Base-by-base conservation (phyloP, 805 yeast species). In the Wickerhamiella vanderwaltii region DNA sequence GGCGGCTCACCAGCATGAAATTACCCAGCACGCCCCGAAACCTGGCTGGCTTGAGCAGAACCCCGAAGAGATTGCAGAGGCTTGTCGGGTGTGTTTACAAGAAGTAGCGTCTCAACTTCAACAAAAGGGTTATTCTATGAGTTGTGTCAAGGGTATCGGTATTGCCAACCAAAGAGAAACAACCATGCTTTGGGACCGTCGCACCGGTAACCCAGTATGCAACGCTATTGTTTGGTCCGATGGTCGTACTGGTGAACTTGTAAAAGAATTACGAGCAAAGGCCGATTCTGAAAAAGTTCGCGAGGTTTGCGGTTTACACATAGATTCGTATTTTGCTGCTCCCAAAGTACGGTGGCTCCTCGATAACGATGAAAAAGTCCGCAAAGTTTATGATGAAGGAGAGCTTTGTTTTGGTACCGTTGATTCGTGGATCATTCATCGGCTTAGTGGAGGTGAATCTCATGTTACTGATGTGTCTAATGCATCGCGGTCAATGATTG, bases 191-290 rank as follows among this genome's bases (percentile, higher is more conserved):
- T 87, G 95, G 95, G 79, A 85, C 44, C 71, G 76, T 50, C 67
- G 67, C 41, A 85, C 95, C 2, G 95, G 95, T 30, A 64, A 66
- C 49, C 93, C 95, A 3, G 71, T 85, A 43, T 72, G 78, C 56
- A 79, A 82, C 58, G 96, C 95, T 55, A 84, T 87, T 59, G 94
- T 87, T 28, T 87, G 97, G 97, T 83, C 88, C 48, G 97, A 87
- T 63, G 82, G 94, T 30, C 73, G 97, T 56, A 88, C 94, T 30
- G 64, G 81, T 7, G 74, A 68, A 15, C 70, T 82, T 37, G 86
- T 85, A 41, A 72, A 72, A 47, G 72, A 75, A 49, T 67, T 79
- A 57, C 71, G 71, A 51, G 64, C 67, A 44, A 66, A 67, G 50
- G 77, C 71, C 24, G 68, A 67, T 38, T 70, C 81, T 48, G 73